phyloP scores from a whole-genome alignment of 805 yeast species.

The Candida tammaniensis region DNA sequence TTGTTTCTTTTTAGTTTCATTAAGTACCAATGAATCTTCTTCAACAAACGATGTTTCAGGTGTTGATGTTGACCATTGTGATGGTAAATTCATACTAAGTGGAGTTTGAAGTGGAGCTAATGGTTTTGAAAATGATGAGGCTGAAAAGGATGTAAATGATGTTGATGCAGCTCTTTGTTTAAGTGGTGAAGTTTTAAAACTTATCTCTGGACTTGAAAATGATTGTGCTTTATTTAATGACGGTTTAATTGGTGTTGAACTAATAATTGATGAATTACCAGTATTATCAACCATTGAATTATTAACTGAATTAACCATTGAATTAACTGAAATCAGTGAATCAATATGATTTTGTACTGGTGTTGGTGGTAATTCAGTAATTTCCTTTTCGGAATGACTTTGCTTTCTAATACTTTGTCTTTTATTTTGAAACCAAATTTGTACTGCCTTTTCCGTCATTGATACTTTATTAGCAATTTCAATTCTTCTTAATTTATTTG shows the following conservation, averaged over 20 bases:
- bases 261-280: constrained; percentile 15
- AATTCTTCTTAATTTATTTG: constrained; percentile 70
- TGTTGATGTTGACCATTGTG: constrained; percentile 7
- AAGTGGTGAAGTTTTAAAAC: constrained; percentile 16
- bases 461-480: constrained; percentile 78
- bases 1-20: constrained; percentile 34
- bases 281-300: constrained; percentile 5
- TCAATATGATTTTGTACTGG: constrained; percentile 16
- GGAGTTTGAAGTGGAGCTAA: constrained; percentile 7
- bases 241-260: constrained; percentile 27
- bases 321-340: constrained; percentile 4
- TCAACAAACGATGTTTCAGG: constrained; percentile 19
- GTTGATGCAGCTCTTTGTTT: constrained; percentile 18
- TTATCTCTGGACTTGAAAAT: constrained; percentile 16
- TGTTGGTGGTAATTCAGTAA: constrained; percentile 44
- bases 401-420: constrained; percentile 75
- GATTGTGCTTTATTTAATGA: constrained; percentile 20
- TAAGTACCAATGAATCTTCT: constrained; percentile 9
- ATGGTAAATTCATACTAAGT: constrained; percentile 1
- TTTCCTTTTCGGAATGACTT: constrained; percentile 32
- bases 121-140: constrained; percentile 3
- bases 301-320: constrained; percentile 5
- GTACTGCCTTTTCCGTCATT: constrained; percentile 98
- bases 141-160: too few species aligned
- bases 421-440: constrained; percentile 97